Percentiles rank a stretch among this genome's conserved stretches.
phyloP scores from a whole-genome alignment of 805 yeast species.

The Hanseniaspora mollemarum region DNA sequence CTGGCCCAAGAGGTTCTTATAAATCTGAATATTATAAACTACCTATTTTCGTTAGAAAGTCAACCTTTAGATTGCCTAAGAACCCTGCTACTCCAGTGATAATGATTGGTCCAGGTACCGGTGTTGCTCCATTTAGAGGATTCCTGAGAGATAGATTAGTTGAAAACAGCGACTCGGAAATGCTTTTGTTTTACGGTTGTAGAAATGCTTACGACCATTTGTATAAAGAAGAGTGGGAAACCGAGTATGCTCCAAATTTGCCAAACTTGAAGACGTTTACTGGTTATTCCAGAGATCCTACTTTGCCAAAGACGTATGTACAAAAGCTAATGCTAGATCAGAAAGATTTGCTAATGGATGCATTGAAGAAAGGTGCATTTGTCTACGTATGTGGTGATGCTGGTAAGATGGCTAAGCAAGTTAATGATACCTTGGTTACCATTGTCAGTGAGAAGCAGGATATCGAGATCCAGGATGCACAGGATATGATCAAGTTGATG shows the following conservation, averaged over 20 bases:
- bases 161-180: constrained; percentile 49
- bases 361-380: constrained; percentile 66
- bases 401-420: constrained; percentile 88
- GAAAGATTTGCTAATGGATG: constrained; percentile 32
- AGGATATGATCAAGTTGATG: constrained; percentile 63
- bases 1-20: constrained; percentile 67
- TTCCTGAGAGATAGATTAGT: constrained; percentile 76
- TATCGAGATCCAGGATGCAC: constrained; percentile 56
- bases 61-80: constrained; percentile 85
- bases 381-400: constrained; percentile 98
- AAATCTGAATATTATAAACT: constrained; percentile 37
- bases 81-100: constrained; percentile 75
- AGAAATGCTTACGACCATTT: constrained; percentile 77
- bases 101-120: constrained; percentile 96
- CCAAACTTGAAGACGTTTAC: constrained; percentile 57
- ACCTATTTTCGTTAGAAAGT: constrained; percentile 89
- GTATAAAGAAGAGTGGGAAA: constrained; percentile 77
- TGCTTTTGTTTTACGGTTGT: constrained; percentile 76
- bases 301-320: constrained; percentile 57
- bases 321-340: constrained; percentile 61
- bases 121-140: constrained; percentile 97
- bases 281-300: constrained; percentile 73
- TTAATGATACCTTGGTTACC: constrained; percentile 53
- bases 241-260: constrained; percentile 49
- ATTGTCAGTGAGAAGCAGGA: constrained; percentile 54